A percentile compares a stretch with the other conserved stretches of the same genome.
These are phyloP conservation scores for Aspergillus sp. DNA, from an alignment of 2,329 filamentous ascomycete species.

Conservation along the genomic window DNA sequence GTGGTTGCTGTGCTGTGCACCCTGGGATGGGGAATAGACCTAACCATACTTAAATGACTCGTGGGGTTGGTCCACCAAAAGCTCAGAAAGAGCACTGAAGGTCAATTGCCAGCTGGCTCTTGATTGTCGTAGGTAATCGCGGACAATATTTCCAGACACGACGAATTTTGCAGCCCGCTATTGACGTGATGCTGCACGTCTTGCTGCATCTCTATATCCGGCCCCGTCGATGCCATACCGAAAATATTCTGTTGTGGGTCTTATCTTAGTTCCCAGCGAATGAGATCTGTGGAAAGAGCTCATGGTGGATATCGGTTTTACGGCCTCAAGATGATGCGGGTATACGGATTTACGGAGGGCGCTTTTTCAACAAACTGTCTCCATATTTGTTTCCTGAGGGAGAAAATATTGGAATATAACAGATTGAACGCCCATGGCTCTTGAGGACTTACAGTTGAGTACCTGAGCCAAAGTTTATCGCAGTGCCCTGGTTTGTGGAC, in stretches of 20 bases:
- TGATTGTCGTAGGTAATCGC: not conserved
- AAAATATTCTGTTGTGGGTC: not conserved
- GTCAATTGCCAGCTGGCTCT: not conserved
- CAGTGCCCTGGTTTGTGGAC: not conserved
- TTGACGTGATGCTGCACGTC: not conserved
- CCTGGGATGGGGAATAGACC: not conserved
- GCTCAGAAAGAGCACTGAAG: not conserved
- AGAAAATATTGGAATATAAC: slow-evolving; percentile 16
- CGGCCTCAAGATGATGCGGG: slow-evolving; percentile 7
- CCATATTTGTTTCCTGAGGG: not conserved
- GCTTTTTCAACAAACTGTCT: not conserved
- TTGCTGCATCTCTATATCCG: slow-evolving; percentile 6
- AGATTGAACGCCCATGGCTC: slow-evolving; percentile 1
- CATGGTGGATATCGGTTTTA: not conserved
- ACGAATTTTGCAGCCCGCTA: not conserved
- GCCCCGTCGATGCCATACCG: not conserved
- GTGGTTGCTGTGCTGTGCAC: no score
- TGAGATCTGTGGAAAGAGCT: not conserved
- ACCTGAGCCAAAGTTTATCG: not conserved
- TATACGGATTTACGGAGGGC: slow-evolving; percentile 23
- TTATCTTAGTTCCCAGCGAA: not conserved
- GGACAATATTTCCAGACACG: not conserved
- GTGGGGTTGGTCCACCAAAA: not conserved
- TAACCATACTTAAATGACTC: not conserved
- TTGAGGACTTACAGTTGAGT: not conserved